These are phyloP conservation scores for Monosporascus sp. DNA, from an alignment of 2,329 filamentous ascomycete species.

Conservation along the genomic window DNA sequence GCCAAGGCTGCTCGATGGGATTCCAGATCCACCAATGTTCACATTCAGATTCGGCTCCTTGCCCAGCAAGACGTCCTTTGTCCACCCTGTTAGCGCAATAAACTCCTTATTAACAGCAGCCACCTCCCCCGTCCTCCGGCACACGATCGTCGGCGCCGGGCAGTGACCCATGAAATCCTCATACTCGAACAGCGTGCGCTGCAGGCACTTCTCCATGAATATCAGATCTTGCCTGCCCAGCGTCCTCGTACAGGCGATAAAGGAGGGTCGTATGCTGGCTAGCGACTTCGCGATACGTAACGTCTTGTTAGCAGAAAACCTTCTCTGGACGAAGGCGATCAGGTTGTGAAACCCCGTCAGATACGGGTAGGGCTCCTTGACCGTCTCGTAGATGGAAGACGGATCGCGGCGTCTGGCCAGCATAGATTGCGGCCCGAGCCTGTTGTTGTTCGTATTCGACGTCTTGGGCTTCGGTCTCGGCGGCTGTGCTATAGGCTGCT, in stretches of 20 bases:
- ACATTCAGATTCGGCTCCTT: slow-evolving; percentile 83
- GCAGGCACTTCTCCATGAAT: slow-evolving; percentile 97
- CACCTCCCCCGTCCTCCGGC: slow-evolving; percentile 88
- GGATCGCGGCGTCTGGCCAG: slow-evolving; percentile 66
- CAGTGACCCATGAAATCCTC: slow-evolving; percentile 87
- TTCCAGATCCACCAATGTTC: slow-evolving; percentile 59
- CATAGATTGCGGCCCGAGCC: slow-evolving; percentile 41
- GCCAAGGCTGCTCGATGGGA: slow-evolving; percentile 36
- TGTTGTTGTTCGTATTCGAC: slow-evolving; percentile 28
- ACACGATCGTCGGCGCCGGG: slow-evolving; percentile 87
- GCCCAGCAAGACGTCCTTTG: slow-evolving; percentile 80
- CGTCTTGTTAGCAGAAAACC: slow-evolving; percentile 72
- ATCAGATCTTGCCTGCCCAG: slow-evolving; percentile 83
- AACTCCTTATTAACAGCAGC: slow-evolving; percentile 95
- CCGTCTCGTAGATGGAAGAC: slow-evolving; percentile 79
- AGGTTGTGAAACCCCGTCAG: slow-evolving; percentile 86
- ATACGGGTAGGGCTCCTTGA: slow-evolving; percentile 89
- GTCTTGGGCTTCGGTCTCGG: slow-evolving; percentile 40
- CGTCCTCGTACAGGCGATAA: slow-evolving; percentile 88
- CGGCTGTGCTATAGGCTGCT: slow-evolving; percentile 28
- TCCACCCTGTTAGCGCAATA: slow-evolving; percentile 91
- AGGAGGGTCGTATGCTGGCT: slow-evolving; percentile 83
- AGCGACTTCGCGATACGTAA: slow-evolving; percentile 81
- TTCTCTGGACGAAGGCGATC: slow-evolving; percentile 70
- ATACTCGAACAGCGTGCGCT: slow-evolving; percentile 86